phyloP scores from a whole-genome alignment of 306 rosid genomes.

The Trifolium fragiferum region DNA sequence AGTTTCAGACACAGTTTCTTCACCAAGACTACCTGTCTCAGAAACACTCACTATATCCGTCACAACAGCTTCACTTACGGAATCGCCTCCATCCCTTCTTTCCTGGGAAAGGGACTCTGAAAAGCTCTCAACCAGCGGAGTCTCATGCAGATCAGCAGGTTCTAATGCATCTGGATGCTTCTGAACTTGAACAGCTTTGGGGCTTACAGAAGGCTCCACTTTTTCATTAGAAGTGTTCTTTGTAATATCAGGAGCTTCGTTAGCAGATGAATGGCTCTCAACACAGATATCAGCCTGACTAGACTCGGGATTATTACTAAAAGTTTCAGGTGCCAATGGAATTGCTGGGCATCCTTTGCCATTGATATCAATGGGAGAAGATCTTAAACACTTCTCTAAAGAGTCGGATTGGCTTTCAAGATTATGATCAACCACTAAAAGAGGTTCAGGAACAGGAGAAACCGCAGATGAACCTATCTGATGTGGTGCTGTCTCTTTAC shows the following conservation, averaged over 20 bases:
- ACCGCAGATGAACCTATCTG: slow-evolving; percentile 45
- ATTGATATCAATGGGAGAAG: slow-evolving; percentile 43
- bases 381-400: slow-evolving; percentile 45
- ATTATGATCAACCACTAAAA: slow-evolving; percentile 38
- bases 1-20: slow-evolving; percentile 41
- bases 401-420: slow-evolving; percentile 47
- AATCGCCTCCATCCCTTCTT: slow-evolving; percentile 22
- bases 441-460: slow-evolving; percentile 40
- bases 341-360: slow-evolving; percentile 32
- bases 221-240: slow-evolving; percentile 29
- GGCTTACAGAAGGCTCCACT: slow-evolving; percentile 28
- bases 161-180: slow-evolving; percentile 39
- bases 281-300: slow-evolving; percentile 30
- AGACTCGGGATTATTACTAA: slow-evolving; percentile 27
- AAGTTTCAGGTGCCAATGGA: slow-evolving; percentile 39
- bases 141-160: slow-evolving; percentile 35
- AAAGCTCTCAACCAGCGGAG: slow-evolving; percentile 36
- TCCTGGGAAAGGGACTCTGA: slow-evolving; percentile 32
- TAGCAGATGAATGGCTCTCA: slow-evolving; percentile 32
- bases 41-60: slow-evolving; percentile 36
- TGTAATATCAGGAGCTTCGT: slow-evolving; percentile 25
- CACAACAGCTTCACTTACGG: slow-evolving; percentile 12
- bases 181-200: slow-evolving; percentile 34
- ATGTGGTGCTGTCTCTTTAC: slow-evolving; percentile 31
- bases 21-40: slow-evolving; percentile 25